A percentile compares a stretch with the other conserved stretches of the same genome.
These are phyloP conservation scores for Penstemon newberryi DNA, from an alignment of 257 asterid species.

Conservation along the genomic window DNA sequence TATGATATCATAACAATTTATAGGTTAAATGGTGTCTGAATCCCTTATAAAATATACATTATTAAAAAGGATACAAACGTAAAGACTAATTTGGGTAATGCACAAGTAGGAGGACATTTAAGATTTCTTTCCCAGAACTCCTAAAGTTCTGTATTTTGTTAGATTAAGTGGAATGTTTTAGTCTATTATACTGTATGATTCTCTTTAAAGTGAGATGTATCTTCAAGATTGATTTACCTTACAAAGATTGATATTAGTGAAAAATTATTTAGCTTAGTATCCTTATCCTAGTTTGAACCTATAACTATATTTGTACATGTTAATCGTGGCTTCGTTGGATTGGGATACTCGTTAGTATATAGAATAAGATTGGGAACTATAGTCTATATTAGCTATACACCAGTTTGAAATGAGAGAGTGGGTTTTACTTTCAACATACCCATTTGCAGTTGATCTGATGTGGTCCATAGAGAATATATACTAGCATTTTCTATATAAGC, in stretches of 20 bases:
- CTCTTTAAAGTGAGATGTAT: not conserved
- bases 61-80: not conserved
- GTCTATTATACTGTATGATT: not conserved
- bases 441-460: conserved; percentile 6
- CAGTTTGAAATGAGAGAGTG: not conserved
- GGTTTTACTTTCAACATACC: not conserved
- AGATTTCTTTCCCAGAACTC: not conserved
- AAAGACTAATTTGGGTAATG: not conserved
- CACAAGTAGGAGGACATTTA: not conserved
- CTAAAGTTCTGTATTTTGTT: not conserved
- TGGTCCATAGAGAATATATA: not conserved
- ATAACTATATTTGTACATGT: not conserved
- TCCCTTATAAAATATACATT: no score
- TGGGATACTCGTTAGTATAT: no score
- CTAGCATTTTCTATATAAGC: not conserved
- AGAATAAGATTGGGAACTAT: no score
- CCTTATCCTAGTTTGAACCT: not conserved
- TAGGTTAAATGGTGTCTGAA: not conserved
- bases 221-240: not conserved
- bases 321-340: not conserved
- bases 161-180: not conserved
- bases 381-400: no score
- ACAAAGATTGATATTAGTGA: not conserved
- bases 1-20: not conserved
- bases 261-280: not conserved